These are phyloP conservation scores for Viridothelium virens DNA, from an alignment of 495 filamentous ascomycete genomes.

Conservation along the genomic window DNA sequence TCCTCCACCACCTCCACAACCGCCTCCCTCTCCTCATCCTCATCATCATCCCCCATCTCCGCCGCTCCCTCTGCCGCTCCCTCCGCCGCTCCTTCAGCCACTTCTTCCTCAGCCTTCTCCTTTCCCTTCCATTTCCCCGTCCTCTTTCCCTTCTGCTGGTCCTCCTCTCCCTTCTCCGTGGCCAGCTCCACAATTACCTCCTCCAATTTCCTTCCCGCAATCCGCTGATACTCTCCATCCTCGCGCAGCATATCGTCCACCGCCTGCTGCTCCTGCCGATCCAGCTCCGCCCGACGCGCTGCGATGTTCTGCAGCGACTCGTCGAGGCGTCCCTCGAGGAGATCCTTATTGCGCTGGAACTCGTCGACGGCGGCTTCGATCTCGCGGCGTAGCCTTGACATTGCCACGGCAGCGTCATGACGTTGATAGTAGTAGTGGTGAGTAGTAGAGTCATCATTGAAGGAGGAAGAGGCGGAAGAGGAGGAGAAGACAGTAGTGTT, in stretches of 20 bases:
- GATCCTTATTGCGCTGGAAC: constrained; percentile 10
- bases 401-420: neutral
- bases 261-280: neutral
- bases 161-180: too few relatives aligned
- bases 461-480: too few relatives aligned
- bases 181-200: neutral
- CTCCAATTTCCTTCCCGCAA: constrained; percentile 8
- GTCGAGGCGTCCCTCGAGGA: neutral
- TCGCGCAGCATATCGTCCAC: constrained; percentile 8
- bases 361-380: neutral
- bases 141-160: too few relatives aligned
- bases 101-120: too few relatives aligned
- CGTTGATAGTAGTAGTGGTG: constrained; percentile 4
- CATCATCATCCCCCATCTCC: too few relatives aligned
- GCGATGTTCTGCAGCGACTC: constrained; percentile 8
- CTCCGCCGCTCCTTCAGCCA: too few relatives aligned
- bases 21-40: too few relatives aligned
- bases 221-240: constrained; percentile 13
- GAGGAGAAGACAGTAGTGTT: too few relatives aligned
- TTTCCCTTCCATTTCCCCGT: too few relatives aligned
- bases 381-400: constrained; percentile 4
- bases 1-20: too few relatives aligned
- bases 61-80: too few relatives aligned
- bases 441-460: neutral
- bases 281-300: neutral